Base-by-base conservation (phyloP, 2,329 filamentous ascomycete genomes). In the Mariannaea elegans region DNA sequence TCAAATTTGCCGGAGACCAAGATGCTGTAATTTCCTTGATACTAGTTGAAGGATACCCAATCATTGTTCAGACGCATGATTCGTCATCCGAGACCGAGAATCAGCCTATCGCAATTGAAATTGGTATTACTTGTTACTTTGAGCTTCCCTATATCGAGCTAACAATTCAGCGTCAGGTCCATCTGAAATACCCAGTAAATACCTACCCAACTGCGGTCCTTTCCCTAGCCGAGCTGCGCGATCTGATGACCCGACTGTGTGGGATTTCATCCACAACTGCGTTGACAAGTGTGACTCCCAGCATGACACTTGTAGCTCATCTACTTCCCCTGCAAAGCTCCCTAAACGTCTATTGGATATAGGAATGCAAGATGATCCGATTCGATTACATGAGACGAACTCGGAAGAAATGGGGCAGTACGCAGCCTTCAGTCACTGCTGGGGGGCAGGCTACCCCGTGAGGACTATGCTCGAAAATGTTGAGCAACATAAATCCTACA, bases 271-370 rank as follows among this genome's bases (percentile, higher is more conserved):
- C 14, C 32, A 21, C 13, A 19, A 23, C 13, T 34, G 44, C 18
- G 23, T 56, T 4, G 13, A 48, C 6, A 32, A 29, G 27, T 56
- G 52, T 19, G 42, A 49, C 24, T 27, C 9, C 7, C 21, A 44
- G 14, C 45, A 49, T 12, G 21, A 19, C 7, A 16, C 7, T 6
- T 42, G 36, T 18, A n/a, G 34, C 19, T 12, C 19, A 14, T 41
- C 44, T 16, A 32, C 18, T 7, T 3, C 19, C 4, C 32, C 44
- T 2, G 34, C 13, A 6, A 39, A 21, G n/a, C 34, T 56, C 9
- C 52, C 52, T 8, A 56, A 56, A n/a, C 36, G 52, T 16, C 7
- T 56, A 4, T 27, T 56, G 13, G 44, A 56, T 14, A n/a, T 56
- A 16, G 32, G 53, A 3, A 34, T 19, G 4, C 23, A 38, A 12